Conservation (phyloP, 2,329 filamentous ascomycete genomes). For the Dryadomyces quercus-mongolicae region DNA sequence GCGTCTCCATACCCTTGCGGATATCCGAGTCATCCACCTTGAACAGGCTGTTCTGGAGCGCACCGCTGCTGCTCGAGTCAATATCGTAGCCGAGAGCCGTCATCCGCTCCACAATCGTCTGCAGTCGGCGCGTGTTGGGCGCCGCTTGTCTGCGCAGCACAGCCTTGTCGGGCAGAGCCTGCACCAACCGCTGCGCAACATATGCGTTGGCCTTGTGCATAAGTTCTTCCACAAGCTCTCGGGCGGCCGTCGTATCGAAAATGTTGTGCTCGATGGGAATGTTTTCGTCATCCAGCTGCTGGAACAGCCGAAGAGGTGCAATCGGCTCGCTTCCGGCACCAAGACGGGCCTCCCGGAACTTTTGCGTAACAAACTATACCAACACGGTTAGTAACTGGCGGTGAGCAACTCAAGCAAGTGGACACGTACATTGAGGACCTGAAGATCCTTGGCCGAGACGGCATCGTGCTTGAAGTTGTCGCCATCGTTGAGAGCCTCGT, state of each 20-base stretch:
- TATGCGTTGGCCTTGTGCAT: slow-evolving; percentile 86
- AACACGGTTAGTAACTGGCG: slow-evolving; percentile 14
- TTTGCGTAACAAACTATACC: slow-evolving; percentile 60
- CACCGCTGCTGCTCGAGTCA: slow-evolving; percentile 78
- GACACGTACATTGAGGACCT: slow-evolving; percentile 56
- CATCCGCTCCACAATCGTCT: slow-evolving; percentile 90
- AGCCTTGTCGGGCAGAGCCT: slow-evolving; percentile 80
- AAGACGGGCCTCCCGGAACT: slow-evolving; percentile 81
- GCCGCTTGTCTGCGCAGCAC: slow-evolving; percentile 76
- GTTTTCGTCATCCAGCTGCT: slow-evolving; percentile 95
- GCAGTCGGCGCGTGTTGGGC: slow-evolving; percentile 77
- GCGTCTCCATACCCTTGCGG: slow-evolving; percentile 95
- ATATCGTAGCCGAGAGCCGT: slow-evolving; percentile 80
- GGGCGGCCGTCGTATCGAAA: slow-evolving; percentile 78
- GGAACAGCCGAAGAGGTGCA: slow-evolving; percentile 75
- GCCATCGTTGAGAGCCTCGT: slow-evolving; percentile 60
- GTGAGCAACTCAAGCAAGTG: background rate
- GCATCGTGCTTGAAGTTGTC: slow-evolving; percentile 50
- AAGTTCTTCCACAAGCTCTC: slow-evolving; percentile 90
- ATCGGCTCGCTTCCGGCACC: slow-evolving; percentile 69
- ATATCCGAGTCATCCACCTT: slow-evolving; percentile 79
- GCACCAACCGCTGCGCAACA: slow-evolving; percentile 72
- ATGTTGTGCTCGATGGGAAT: slow-evolving; percentile 94
- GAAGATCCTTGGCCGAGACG: slow-evolving; percentile 63
- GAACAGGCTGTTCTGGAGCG: slow-evolving; percentile 89